Percentiles rank a stretch among this genome's conserved stretches.
These are phyloP conservation scores for Coniochaeta hoffmannii DNA, from an alignment of 2,329 filamentous ascomycete genomes.

Conservation along the genomic window DNA sequence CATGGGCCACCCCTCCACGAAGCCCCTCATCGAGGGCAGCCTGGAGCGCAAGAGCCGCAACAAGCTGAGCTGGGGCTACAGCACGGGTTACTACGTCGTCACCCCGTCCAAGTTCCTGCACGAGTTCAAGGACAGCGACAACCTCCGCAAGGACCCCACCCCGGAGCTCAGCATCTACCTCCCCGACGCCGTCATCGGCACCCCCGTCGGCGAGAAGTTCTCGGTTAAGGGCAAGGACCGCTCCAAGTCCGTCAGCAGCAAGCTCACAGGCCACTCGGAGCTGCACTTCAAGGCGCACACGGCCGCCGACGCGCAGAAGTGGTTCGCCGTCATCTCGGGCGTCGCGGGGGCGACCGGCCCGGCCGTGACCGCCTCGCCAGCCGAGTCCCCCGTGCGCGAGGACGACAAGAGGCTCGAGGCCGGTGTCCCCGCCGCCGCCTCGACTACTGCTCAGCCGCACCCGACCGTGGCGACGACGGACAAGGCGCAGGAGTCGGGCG, in stretches of 20 bases:
- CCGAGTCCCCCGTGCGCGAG: slow-evolving; percentile 16
- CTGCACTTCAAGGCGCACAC: slow-evolving; percentile 84
- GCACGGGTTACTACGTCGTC: slow-evolving; percentile 80
- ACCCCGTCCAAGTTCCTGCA: slow-evolving; percentile 85
- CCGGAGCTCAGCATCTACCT: slow-evolving; percentile 89
- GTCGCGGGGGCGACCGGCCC: slow-evolving; percentile 46
- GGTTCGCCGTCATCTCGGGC: slow-evolving; percentile 66
- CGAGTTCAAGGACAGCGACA: slow-evolving; percentile 91
- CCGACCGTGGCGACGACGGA: slow-evolving; percentile 11
- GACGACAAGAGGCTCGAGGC: slow-evolving; percentile 20
- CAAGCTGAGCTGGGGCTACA: slow-evolving; percentile 70
- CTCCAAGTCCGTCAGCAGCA: slow-evolving; percentile 71
- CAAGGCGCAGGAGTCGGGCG: slow-evolving; percentile 32
- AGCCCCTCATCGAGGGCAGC: slow-evolving; percentile 77
- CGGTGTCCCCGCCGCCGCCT: slow-evolving; percentile 7
- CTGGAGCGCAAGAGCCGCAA: slow-evolving; percentile 89
- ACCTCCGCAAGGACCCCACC: slow-evolving; percentile 59
- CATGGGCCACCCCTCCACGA: slow-evolving; percentile 72
- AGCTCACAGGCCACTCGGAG: slow-evolving; percentile 73
- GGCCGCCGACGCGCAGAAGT: slow-evolving; percentile 70
- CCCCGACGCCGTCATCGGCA: slow-evolving; percentile 76
- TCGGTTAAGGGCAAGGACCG: slow-evolving; percentile 92
- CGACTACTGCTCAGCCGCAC: slow-evolving; percentile 13
- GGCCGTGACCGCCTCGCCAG: slow-evolving; percentile 22
- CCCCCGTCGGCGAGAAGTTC: slow-evolving; percentile 73